Base-by-base conservation (phyloP, 163 green algal species). In the Scenedesmus sp. region DNA sequence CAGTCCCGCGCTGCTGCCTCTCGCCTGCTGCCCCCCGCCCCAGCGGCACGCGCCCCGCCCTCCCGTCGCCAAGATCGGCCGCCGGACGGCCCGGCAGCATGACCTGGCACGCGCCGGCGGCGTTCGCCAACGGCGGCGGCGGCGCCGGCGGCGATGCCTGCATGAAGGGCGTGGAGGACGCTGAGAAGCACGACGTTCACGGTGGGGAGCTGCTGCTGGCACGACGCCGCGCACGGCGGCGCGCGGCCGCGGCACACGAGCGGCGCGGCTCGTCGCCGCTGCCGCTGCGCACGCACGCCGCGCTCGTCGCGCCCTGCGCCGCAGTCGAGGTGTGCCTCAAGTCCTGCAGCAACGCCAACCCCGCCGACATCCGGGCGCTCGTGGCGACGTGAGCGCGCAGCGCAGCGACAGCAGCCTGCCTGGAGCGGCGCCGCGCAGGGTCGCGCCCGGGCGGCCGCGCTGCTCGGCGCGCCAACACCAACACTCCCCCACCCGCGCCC, bases 271-370 rank as follows among this genome's bases (percentile, higher is more conserved):
- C 17, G 14, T 17, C 11, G n/a, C 45, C 36, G 1, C 3, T 39
- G 45, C 66, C 48, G 54, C 57, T 48, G 44, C 22, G n/a, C n/a
- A n/a, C n/a, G n/a, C n/a, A n/a, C n/a, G n/a, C n/a, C n/a, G n/a
- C n/a, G n/a, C n/a, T n/a, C 39, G 39, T 47, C 39, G 24, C 60
- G 50, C 15, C 39, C 33, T 51, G 15, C n/a, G 11, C 24, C 63
- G 66, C 74, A 88, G 83, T 88, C 26, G 83, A 88, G 53, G 73
- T 86, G 14, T 81, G 74, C 18, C 45, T 84, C 2, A 78, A 78
- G 9, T 42, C 13, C 3, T 62, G 20, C 60, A 85, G 78, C 69
- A 48, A 53, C 4, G 56, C 51, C 64, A 62, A 64, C 31, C n/a
- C 60, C 2, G 47, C 44, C 14, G 60, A 85, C 24, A 72, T 86